phyloP scores from a whole-genome alignment of 768 basidiomycete species.

The Boletales sp. region DNA sequence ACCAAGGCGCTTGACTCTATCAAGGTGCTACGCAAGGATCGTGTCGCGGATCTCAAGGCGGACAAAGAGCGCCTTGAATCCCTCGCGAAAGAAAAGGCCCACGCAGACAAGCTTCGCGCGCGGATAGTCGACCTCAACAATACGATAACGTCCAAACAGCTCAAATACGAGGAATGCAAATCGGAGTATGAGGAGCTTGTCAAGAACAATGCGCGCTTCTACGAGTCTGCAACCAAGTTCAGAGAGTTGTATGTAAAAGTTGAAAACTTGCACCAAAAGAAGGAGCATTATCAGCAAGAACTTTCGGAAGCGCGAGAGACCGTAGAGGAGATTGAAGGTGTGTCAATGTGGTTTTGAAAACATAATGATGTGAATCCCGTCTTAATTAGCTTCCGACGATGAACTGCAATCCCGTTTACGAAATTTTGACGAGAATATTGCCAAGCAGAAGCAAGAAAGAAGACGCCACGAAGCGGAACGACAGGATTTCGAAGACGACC shows the following conservation, averaged over 20 bases:
- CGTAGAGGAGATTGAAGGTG: slow-evolving; percentile 65
- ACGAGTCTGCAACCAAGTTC: slow-evolving; percentile 81
- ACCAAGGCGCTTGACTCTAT: slow-evolving; percentile 96
- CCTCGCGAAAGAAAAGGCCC: slow-evolving; percentile 76
- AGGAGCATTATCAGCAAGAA: slow-evolving; percentile 58
- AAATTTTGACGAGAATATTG: slow-evolving; percentile 59
- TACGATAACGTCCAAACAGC: slow-evolving; percentile 64
- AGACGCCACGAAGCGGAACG: slow-evolving; percentile 46
- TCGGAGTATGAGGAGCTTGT: slow-evolving; percentile 61
- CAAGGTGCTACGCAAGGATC: slow-evolving; percentile 86
- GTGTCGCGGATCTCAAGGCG: slow-evolving; percentile 84
- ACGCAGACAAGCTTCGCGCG: slow-evolving; percentile 77
- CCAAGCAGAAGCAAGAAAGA: slow-evolving; percentile 47
- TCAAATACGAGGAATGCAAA: slow-evolving; percentile 70
- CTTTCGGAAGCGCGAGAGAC: slow-evolving; percentile 59
- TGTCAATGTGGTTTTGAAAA: background rate
- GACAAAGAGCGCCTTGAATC: slow-evolving; percentile 85
- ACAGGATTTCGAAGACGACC: slow-evolving; percentile 62
- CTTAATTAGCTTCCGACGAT: slow-evolving; percentile 60
- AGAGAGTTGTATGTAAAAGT: slow-evolving; percentile 77
- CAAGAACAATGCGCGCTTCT: slow-evolving; percentile 71
- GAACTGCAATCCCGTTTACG: slow-evolving; percentile 57
- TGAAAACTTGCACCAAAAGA: slow-evolving; percentile 59
- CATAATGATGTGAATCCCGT: too few relatives aligned
- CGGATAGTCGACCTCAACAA: slow-evolving; percentile 61